Evolutionary conservation across 164 flowering plant species (phyloP), one percentile per base, ranked within the genome.

Genomic region (Chimonanthus salicifolius): DNA sequence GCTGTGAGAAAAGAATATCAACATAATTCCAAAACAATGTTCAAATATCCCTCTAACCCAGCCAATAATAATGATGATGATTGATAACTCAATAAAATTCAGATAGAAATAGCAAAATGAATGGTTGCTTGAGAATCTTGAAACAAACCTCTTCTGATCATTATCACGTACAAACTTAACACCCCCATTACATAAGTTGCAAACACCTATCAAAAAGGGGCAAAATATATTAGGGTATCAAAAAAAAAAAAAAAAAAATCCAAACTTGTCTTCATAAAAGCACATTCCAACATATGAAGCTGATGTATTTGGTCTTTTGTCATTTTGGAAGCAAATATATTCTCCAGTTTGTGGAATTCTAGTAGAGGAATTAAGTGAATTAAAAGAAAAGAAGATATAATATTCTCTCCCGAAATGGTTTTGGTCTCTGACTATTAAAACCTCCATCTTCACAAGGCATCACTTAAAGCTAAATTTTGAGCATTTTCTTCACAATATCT

Each of bases 131-230:
- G 43, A 54, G 18, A 46, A 4, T 16, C 6, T 51, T 67, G 33
- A 68, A 10, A 79, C 82, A 68, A 49, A 88, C 91, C 89, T 83
- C 43, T 81, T 75, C 7, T 78, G 81, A 71, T 92, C 97, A 71
- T 89, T 85, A 47, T 84, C 84, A 2, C 97, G 89, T 18, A 92
- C 98, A 73, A 94, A 87, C 79, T 73, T 92, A 54, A 94, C 97
- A 8, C 97, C 97, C 33, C 97, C 98, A 82, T 92, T 94, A 72
- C 97, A 94, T 50, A 94, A 82, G 80, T 94, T 94, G 88, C 98
- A 94, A 3, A 89, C 94, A 71, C 98, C 97, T 94, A 21, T 21
- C 63, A 70, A 10, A n/a, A 70, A 70, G 7, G n/a, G 7, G 10
- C 7, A 66, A 43, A 54, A n/a, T 18, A 68, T 13, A 68, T 68